Evolutionary conservation across 495 filamentous ascomycete genomes (phyloP).

Genomic region (Aspergillus affinis): DNA sequence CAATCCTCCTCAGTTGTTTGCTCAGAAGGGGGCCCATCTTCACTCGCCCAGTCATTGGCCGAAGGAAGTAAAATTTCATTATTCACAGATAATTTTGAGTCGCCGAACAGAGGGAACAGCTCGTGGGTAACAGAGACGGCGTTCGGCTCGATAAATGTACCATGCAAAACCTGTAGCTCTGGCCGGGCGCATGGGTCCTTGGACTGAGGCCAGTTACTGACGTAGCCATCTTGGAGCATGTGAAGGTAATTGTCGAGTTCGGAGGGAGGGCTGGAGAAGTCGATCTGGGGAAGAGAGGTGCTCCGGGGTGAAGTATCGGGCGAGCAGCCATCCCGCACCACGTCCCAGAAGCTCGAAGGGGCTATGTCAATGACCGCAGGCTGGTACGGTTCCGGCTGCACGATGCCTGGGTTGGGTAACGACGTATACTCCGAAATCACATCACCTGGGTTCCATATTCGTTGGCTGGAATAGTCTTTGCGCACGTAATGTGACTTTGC

Average conservation of each 20-base stretch:
- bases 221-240: slow-evolving; percentile 47
- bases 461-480: slow-evolving; percentile 37
- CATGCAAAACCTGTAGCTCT: slow-evolving; percentile 57
- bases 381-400: slow-evolving; percentile 9
- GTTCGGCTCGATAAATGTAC: slow-evolving; percentile 62
- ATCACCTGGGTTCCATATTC: background rate
- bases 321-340: slow-evolving; percentile 54
- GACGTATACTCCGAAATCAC: slow-evolving; percentile 35
- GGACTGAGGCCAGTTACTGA: slow-evolving; percentile 57
- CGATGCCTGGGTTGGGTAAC: slow-evolving; percentile 9
- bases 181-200: slow-evolving; percentile 61
- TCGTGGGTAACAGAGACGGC: slow-evolving; percentile 51
- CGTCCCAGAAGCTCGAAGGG: slow-evolving; percentile 48
- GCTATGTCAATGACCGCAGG: slow-evolving; percentile 3
- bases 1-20: slow-evolving; percentile 46
- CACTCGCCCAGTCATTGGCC: slow-evolving; percentile 65
- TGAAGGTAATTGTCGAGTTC: slow-evolving; percentile 34
- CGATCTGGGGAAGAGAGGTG: slow-evolving; percentile 29
- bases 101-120: slow-evolving; percentile 66
- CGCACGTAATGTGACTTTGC: slow-evolving; percentile 53
- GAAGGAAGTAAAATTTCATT: slow-evolving; percentile 74
- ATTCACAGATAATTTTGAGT: slow-evolving; percentile 66
- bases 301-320: slow-evolving; percentile 52
- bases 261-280: slow-evolving; percentile 37
- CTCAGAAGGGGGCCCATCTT: slow-evolving; percentile 58